Base-by-base conservation (phyloP, 257 asterid genomes). In the Solanum pennellii region DNA sequence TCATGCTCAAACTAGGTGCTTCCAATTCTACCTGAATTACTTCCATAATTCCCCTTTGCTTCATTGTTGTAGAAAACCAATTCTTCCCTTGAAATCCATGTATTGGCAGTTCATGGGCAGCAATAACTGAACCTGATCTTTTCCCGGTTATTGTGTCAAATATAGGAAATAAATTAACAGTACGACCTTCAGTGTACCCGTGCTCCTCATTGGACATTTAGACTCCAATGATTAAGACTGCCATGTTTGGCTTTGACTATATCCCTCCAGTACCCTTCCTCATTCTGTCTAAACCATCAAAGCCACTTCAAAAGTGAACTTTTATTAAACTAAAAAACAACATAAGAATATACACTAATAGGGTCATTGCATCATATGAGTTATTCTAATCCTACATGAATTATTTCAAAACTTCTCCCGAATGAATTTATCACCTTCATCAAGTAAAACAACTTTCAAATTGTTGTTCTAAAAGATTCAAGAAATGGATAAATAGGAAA, bases 1-100 rank as follows among this genome's bases (percentile, higher is more conserved):
- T 90, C 94, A 90, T 71, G 88, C 88, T 85, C 91, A 87, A 90
- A 88, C 83, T 87, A 91, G 90, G 89, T 87, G 80, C 86, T 87
- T 83, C 86, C 90, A 45, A 72, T 84, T 62, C 66, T 89, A 82
- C 62, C 91, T 20, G 87, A 85, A 76, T 74, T 87, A 88, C 75
- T 82, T 85, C 60, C 74, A 76, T 47, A 87, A 87, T 80, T 72
- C 66, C 90, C 90, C 83, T 88, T 89, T 83, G 92, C 76, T 66
- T 89, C 87, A 56, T 86, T 59, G 75, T 87, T 85, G 80, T 87
- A 72, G 41, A 88, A 76, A 52, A 93, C 88, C 49, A 89, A 86
- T 71, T 91, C 94, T 83, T 91, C 87, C 83, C 83, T 88, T 72
- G 91, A 86, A 86, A 76, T 37, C 29, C 86, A 39, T 44, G 75